Conservation (phyloP, 2,329 filamentous ascomycete species). For the Thelonectria olida region DNA sequence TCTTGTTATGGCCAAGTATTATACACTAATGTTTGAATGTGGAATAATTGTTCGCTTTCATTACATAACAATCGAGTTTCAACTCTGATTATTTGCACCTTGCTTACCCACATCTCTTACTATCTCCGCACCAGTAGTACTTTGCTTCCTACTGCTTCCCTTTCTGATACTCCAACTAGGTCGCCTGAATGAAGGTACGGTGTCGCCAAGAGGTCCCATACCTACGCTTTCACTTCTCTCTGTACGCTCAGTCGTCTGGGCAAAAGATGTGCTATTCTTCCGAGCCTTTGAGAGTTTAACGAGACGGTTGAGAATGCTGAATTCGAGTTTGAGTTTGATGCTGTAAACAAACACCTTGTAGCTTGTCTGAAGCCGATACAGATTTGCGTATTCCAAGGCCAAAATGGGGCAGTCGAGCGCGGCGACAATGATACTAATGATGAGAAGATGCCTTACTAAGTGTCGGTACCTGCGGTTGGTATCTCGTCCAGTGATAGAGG, state of each 20-base stretch:
- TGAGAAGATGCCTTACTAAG: slow-evolving; percentile 48
- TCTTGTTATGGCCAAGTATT: too few species aligned
- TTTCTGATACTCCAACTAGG: not conserved
- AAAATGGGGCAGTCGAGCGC: slow-evolving; percentile 46
- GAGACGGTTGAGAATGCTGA: slow-evolving; percentile 47
- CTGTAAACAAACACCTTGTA: slow-evolving; percentile 43
- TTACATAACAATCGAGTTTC: too few species aligned
- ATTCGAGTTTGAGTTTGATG: slow-evolving; percentile 49
- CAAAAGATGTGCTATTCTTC: not conserved
- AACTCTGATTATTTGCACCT: too few species aligned
- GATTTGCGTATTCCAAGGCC: slow-evolving; percentile 51
- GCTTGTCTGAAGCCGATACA: slow-evolving; percentile 35
- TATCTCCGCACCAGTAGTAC: not conserved
- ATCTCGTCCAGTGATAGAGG: slow-evolving; percentile 40
- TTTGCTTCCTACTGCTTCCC: not conserved
- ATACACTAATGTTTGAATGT: too few species aligned
- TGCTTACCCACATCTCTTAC: not conserved
- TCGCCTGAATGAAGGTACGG: not conserved
- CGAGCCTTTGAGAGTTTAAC: slow-evolving; percentile 33
- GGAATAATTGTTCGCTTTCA: too few species aligned
- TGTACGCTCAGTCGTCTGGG: not conserved
- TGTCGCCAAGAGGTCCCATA: not conserved
- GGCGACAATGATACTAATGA: slow-evolving; percentile 53
- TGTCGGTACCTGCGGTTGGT: slow-evolving; percentile 16
- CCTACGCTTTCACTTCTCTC: not conserved